Evolutionary conservation across 805 yeast genomes (phyloP).

Genomic region (Metschnikowia vanudenii): DNA sequence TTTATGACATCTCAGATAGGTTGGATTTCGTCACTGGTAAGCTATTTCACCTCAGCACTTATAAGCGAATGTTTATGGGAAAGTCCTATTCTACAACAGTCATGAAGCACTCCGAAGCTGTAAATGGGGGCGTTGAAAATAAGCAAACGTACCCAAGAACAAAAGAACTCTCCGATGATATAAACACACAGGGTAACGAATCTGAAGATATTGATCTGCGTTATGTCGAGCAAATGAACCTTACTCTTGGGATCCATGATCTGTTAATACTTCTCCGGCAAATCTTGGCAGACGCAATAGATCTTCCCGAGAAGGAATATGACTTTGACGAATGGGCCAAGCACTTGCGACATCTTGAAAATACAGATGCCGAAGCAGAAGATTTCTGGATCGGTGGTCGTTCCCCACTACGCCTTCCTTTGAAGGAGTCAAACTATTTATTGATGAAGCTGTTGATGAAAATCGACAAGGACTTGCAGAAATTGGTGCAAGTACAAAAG

Average conservation of each 20-base stretch:
- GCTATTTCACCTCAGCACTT: conserved; percentile 11
- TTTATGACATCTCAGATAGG: conserved; percentile 33
- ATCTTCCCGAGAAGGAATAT: conserved; percentile 43
- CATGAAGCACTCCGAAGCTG: neutral
- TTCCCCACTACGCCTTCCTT: conserved; percentile 70
- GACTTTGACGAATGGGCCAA: conserved; percentile 52
- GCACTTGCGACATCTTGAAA: conserved; percentile 32
- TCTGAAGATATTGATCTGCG: too few species aligned
- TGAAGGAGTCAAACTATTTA: conserved; percentile 66
- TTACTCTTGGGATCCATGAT: conserved; percentile 3
- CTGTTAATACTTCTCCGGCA: conserved; percentile 30
- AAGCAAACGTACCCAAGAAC: neutral
- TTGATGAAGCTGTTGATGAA: conserved; percentile 34
- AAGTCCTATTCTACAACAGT: neutral
- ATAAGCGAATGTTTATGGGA: conserved; percentile 1
- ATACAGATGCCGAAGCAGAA: conserved; percentile 15
- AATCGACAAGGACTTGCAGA: conserved; percentile 23
- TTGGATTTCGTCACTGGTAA: conserved; percentile 10
- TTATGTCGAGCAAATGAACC: conserved; percentile 4
- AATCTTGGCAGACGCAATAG: conserved; percentile 35
- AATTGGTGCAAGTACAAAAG: conserved; percentile 1
- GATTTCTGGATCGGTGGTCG: conserved; percentile 62
- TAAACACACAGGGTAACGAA: too few species aligned
- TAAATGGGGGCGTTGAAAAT: neutral
- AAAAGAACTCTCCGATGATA: neutral